Percentiles rank a stretch among this genome's conserved stretches.
Evolutionary conservation across 257 asterid genomes (phyloP).

Genomic region (Fraxinus americana): DNA sequence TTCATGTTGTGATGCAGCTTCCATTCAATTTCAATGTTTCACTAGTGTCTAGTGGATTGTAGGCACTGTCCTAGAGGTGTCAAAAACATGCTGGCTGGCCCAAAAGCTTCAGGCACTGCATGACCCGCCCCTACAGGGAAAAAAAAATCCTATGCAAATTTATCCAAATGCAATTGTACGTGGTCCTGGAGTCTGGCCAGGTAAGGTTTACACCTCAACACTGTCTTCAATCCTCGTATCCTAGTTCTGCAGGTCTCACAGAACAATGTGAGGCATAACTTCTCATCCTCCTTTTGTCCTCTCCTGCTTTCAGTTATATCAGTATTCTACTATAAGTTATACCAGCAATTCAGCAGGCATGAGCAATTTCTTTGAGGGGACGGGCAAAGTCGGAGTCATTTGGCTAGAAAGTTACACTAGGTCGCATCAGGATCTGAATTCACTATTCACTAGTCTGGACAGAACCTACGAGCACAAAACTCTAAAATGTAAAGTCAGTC

Average conservation of each 20-base stretch:
- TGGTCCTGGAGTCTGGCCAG: neutral
- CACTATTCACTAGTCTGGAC: neutral
- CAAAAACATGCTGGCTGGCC: neutral
- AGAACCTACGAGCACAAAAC: neutral
- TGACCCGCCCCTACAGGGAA: neutral
- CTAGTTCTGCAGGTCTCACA: constrained; percentile 23
- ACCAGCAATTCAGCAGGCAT: neutral
- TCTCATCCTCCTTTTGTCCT: constrained; percentile 25
- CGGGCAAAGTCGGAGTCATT: neutral
- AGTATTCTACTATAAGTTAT: constrained; percentile 15
- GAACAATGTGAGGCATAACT: constrained; percentile 31
- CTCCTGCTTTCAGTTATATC: constrained; percentile 27
- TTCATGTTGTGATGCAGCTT: constrained; percentile 43
- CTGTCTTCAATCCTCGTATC: constrained; percentile 4
- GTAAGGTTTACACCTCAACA: neutral
- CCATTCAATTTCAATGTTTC: constrained; percentile 32
- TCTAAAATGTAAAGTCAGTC: neutral
- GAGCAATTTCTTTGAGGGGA: neutral
- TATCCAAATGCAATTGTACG: neutral
- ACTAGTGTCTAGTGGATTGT: constrained; percentile 34
- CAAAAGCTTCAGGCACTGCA: neutral
- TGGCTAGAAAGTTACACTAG: neutral
- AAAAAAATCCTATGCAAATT: neutral
- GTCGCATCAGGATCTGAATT: neutral
- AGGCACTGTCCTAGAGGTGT: constrained; percentile 24